A percentile compares a stretch with the other conserved stretches of the same genome.
Evolutionary conservation across 2,329 filamentous ascomycete genomes (phyloP).

Genomic region (Tothia fuscella): DNA sequence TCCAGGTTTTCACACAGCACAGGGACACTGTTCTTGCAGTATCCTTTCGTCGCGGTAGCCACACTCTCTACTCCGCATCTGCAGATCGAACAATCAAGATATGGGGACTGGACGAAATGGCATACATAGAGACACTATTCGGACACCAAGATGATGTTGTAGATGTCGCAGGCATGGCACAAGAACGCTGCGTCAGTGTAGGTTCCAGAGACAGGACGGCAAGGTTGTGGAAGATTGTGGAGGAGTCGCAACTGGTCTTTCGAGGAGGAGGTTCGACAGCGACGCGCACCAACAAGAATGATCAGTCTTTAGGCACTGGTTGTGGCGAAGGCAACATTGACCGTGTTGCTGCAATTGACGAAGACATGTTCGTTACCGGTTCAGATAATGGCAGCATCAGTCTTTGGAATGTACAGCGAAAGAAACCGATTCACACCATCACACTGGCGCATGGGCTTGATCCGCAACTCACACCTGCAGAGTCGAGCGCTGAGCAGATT

Average conservation of each 20-base stretch:
- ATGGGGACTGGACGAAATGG: conserved; percentile 63
- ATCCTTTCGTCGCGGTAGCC: conserved; percentile 72
- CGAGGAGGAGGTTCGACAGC: conserved; percentile 56
- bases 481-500: conserved; percentile 60
- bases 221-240: conserved; percentile 87
- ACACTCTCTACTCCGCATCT: conserved; percentile 84
- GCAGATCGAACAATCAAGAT: conserved; percentile 91
- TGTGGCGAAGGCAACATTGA: conserved; percentile 73
- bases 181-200: conserved; percentile 45
- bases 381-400: conserved; percentile 80
- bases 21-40: conserved; percentile 76
- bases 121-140: conserved; percentile 91
- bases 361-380: conserved; percentile 81
- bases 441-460: conserved; percentile 79
- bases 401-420: conserved; percentile 84
- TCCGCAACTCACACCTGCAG: conserved; percentile 51
- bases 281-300: conserved; percentile 20
- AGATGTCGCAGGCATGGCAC: conserved; percentile 47
- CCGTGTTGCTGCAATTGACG: conserved; percentile 79
- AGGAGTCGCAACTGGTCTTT: conserved; percentile 92
- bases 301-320: conserved; percentile 36
- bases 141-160: conserved; percentile 88
- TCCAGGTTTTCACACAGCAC: conserved; percentile 80
- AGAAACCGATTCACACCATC: conserved; percentile 79
- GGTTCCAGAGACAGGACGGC: conserved; percentile 86